phyloP scores from a whole-genome alignment of 2,329 filamentous ascomycete species.

The Pestalotiopsis fici region DNA sequence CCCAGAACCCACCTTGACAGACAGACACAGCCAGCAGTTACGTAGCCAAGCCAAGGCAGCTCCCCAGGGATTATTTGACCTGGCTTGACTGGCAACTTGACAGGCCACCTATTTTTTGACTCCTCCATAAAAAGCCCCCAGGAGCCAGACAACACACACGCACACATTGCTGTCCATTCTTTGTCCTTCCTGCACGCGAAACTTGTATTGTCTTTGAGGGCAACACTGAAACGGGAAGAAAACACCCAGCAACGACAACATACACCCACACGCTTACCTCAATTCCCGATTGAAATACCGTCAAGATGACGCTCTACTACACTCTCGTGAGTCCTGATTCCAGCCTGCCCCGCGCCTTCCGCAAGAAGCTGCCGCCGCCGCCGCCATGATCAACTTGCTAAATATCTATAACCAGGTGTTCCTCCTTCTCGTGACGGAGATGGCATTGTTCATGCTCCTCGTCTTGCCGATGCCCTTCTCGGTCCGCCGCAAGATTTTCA shows the following conservation, averaged over 20 bases:
- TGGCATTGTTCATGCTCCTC: conserved; percentile 77
- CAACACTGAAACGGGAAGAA: background rate
- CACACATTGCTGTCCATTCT: background rate
- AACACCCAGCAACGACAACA: background rate
- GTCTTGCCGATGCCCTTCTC: conserved; percentile 88
- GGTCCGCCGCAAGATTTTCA: conserved; percentile 82
- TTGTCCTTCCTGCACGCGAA: background rate
- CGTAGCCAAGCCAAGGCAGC: conserved; percentile 4
- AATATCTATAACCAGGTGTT: conserved; percentile 64
- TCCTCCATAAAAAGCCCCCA: conserved; percentile 7
- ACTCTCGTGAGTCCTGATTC: conserved; percentile 40
- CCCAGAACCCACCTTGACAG: background rate
- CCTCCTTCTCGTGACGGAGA: conserved; percentile 79
- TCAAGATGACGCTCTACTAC: conserved; percentile 53
- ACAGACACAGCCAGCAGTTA: conserved; percentile 1
- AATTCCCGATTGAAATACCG: conserved; percentile 12
- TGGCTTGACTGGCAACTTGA: background rate
- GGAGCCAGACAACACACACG: background rate
- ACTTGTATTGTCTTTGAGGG: conserved; percentile 3
- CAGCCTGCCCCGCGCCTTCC: background rate
- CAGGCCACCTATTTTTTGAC: conserved; percentile 4
- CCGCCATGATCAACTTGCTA: conserved; percentile 20
- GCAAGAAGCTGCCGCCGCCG: background rate
- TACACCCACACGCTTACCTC: background rate
- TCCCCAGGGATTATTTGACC: background rate